Base-by-base conservation (phyloP, 345 rosid genomes). In the Tarenaya hassleriana region DNA sequence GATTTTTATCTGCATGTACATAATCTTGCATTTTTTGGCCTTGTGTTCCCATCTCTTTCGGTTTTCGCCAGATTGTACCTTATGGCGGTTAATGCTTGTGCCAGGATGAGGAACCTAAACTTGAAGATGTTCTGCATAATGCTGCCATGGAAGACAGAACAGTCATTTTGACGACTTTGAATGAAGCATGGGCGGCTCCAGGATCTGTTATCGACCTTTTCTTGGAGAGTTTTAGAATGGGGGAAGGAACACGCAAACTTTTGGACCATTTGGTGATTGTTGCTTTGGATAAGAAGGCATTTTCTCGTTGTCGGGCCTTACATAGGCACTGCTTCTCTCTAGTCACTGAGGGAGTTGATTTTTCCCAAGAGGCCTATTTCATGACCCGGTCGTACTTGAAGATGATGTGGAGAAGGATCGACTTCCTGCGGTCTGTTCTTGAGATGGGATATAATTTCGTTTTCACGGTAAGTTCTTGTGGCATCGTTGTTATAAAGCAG, bases 381-480 rank as follows among this genome's bases (percentile, higher is more conserved):
- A 91, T 84, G 96, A 84, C 96, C 13, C 63, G 68, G 15, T 57
- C 67, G 20, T 91, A 91, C 72, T 71, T 91, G 78, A 73, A 73
- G 66, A 80, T 87, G 98, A 87, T 87, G 98, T 91, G 98, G 96
- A 80, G 77, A 64, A 76, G 98, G 60, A 80, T 91, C 45, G 84
- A 82, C 37, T 84, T 91, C 63, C 59, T 91, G 38, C 74, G 73
- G 2, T 42, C 80, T 44, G 82, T 91, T 61, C 98, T 91, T 63
- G 89, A 84, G 60, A 18, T 82, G 86, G 96, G 96, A 6, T 91
- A 84, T 66, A 76, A 68, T 58, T 91, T 91, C 20, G 71, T 91
- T 47, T 91, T 87, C 81, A 87, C 98, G 74, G 98, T 91, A 81
- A 60, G 49, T 38, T 13, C 19, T 31, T 18, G 10, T 24, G 10